Base-by-base conservation (phyloP, 2,329 filamentous ascomycete species). In the Fusarium mundagurra region DNA sequence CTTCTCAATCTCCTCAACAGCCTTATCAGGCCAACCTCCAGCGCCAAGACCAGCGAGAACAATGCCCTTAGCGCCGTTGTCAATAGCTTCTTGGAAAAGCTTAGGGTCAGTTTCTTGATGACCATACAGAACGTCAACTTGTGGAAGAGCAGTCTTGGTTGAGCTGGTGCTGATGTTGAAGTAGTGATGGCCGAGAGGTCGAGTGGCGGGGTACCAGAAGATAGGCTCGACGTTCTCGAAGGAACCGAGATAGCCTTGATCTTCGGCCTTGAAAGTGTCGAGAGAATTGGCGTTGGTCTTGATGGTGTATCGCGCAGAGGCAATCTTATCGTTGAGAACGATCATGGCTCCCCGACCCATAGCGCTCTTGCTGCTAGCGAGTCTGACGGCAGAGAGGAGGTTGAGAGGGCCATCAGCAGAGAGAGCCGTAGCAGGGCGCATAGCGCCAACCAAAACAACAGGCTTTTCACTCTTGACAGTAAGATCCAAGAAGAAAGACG, bases 321-420 rank as follows among this genome's bases (percentile, higher is more conserved):
- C 85, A 69, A 92, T 91, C 57, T 88, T 86, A 76, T 92, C 90
- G 77, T 91, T 92, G 51, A 92, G 81, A 4, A 89, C 87, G 8
- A 91, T 84, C 85, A 92, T 87, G 5, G 86, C 83, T 31, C 90
- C 90, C 1, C 90, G 84, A 34, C 84, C 82, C 14, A 76, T 79
- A 3, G 87, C 86, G 5, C 81, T 79, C 1, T 84, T 80, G 36
- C 82, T 84, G 1, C 81, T 83, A 0, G 90, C 90, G 1, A 91
- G 82, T 0, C 85, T 88, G 1, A 91, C 88, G 9, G 89, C 88
- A 77, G 89, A 86, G 34, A 89, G 84, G 13, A 92, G 84, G 78
- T 92, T 92, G 71, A 89, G 85, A 16, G 89, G 89, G 0, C 90
- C 90, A 67, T 92, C 90, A 8, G 90, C 89, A 44, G 87, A 88